Percentiles rank a stretch among this genome's conserved stretches.
Evolutionary conservation across 2,329 filamentous ascomycete species (phyloP).

Genomic region (Drechslerella dactyloides): DNA sequence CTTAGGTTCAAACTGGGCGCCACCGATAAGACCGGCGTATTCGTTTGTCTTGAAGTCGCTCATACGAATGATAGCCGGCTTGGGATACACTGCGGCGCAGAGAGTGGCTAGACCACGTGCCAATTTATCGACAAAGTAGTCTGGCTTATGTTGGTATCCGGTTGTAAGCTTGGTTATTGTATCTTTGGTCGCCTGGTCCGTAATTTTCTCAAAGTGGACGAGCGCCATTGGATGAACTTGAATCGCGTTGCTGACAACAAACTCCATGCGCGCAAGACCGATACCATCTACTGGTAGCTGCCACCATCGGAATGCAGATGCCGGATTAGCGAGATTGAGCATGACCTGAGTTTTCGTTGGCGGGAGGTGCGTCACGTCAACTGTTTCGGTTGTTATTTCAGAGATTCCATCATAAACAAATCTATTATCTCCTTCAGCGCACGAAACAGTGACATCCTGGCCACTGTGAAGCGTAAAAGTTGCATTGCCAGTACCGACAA

Average conservation of each 20-base stretch:
- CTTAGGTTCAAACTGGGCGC: conserved; percentile 58
- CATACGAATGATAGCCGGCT: conserved; percentile 58
- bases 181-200: conserved; percentile 53
- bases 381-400: conserved; percentile 56
- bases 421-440: conserved; percentile 58
- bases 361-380: conserved; percentile 52
- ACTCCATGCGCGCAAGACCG: conserved; percentile 59
- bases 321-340: conserved; percentile 59
- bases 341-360: conserved; percentile 56
- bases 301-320: conserved; percentile 59
- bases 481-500: conserved; percentile 58
- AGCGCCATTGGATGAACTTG: conserved; percentile 59
- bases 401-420: conserved; percentile 58
- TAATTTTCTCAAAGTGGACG: conserved; percentile 56
- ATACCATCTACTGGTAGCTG: conserved; percentile 58
- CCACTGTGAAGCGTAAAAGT: conserved; percentile 58
- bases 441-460: conserved; percentile 59
- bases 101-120: conserved; percentile 58
- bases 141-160: conserved; percentile 57
- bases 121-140: conserved; percentile 59
- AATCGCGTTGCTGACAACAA: conserved; percentile 58
- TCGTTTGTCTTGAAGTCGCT: conserved; percentile 61
- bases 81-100: conserved; percentile 58
- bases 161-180: conserved; percentile 56
- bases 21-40: conserved; percentile 59